A percentile compares a stretch with the other conserved stretches of the same genome.
These are phyloP conservation scores for Pleurotus salmoneostramineus DNA, from an alignment of 768 basidiomycete species.

Conservation along the genomic window DNA sequence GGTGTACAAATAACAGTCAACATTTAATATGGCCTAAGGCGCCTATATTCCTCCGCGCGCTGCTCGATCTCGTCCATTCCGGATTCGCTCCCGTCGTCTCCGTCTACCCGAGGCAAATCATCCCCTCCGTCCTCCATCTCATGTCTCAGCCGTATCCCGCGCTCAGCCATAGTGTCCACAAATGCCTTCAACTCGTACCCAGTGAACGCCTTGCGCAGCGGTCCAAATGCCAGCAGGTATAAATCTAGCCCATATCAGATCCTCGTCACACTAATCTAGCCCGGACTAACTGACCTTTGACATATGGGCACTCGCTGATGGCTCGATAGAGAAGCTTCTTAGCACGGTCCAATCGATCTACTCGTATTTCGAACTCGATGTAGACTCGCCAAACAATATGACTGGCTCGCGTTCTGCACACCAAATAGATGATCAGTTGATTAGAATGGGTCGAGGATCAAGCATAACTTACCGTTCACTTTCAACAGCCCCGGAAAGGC, in stretches of 20 bases:
- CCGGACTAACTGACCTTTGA: constrained; percentile 53
- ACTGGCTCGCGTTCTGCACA: constrained; percentile 59
- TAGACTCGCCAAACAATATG: constrained; percentile 68
- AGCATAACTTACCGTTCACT: constrained; percentile 45
- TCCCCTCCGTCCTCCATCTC: constrained; percentile 59
- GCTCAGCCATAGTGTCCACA: constrained; percentile 74
- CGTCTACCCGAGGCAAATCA: constrained; percentile 20
- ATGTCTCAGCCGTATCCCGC: constrained; percentile 59
- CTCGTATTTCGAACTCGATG: constrained; percentile 73
- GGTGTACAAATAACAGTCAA: constrained; percentile 20
- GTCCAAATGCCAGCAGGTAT: constrained; percentile 75
- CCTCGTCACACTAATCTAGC: constrained; percentile 10
- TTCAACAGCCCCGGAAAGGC: constrained; percentile 58
- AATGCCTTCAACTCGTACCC: constrained; percentile 54
- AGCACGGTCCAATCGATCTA: constrained; percentile 52
- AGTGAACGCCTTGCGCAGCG: constrained; percentile 60
- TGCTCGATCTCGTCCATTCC: constrained; percentile 55
- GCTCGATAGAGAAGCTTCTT: constrained; percentile 75
- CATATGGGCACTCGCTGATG: constrained; percentile 68
- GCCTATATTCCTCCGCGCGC: constrained; percentile 51
- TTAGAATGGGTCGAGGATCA: too few species aligned
- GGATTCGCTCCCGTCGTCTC: constrained; percentile 18
- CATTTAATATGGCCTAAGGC: constrained; percentile 60
- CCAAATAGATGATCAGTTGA: neutral
- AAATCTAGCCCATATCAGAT: constrained; percentile 41